Evolutionary conservation across 805 yeast species (phyloP).

Genomic region (Brettanomyces anomalus): DNA sequence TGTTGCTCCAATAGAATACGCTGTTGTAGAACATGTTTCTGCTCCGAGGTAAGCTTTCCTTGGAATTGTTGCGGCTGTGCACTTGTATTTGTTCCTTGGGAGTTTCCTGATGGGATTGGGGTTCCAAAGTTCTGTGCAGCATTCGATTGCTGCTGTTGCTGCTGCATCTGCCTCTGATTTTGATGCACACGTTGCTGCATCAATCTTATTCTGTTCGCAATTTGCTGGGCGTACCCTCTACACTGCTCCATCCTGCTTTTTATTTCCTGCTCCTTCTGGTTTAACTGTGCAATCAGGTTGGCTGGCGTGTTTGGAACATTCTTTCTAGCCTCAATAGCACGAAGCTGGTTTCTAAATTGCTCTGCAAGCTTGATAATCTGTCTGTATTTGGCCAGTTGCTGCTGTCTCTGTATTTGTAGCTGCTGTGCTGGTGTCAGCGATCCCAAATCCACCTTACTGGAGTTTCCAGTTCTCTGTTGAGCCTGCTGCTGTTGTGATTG

Average conservation of each 20-base stretch:
- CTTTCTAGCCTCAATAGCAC: slow-evolving; percentile 40
- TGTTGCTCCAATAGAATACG: slow-evolving; percentile 8
- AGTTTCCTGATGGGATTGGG: neutral
- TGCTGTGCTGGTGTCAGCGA: slow-evolving; percentile 16
- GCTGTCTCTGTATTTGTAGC: slow-evolving; percentile 19
- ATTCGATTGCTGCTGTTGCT: neutral
- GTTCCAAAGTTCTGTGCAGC: neutral
- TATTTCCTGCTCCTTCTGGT: slow-evolving; percentile 40
- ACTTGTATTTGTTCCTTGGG: slow-evolving; percentile 3
- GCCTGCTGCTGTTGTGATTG: no score
- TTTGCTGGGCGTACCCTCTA: slow-evolving; percentile 30
- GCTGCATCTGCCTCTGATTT: slow-evolving; percentile 9
- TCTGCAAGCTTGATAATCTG: slow-evolving; percentile 37
- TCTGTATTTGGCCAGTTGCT: slow-evolving; percentile 28
- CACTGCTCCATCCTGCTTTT: slow-evolving; percentile 39
- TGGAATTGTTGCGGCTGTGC: slow-evolving; percentile 4
- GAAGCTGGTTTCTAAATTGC: slow-evolving; percentile 41
- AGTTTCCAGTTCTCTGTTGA: neutral
- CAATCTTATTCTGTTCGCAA: slow-evolving; percentile 34
- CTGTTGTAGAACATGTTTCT: slow-evolving; percentile 6
- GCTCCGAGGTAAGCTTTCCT: slow-evolving; percentile 8
- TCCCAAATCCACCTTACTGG: slow-evolving; percentile 3
- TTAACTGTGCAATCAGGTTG: slow-evolving; percentile 35
- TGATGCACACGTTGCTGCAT: no score
- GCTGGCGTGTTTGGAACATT: slow-evolving; percentile 34